phyloP scores from a whole-genome alignment of 2,329 filamentous ascomycete genomes.

The Chrysosphaeria jannelii region DNA sequence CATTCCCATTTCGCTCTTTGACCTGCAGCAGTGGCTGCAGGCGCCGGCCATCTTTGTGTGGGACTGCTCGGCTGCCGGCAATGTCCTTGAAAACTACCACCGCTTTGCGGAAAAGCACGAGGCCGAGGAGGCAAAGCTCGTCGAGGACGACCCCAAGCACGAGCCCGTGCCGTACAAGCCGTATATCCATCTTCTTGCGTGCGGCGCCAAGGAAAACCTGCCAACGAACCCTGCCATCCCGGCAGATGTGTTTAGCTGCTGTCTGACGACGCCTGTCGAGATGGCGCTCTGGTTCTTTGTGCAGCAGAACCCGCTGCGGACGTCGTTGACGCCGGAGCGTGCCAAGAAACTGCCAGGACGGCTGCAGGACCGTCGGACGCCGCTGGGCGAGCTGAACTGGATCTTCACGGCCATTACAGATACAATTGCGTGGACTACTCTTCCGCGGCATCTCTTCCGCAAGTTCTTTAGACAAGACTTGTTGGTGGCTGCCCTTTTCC shows the following conservation, averaged over 20 bases:
- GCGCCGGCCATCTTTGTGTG: slow-evolving; percentile 92
- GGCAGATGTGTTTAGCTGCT: slow-evolving; percentile 85
- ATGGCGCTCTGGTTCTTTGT: slow-evolving; percentile 95
- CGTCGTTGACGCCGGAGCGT: slow-evolving; percentile 43
- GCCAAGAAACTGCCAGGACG: slow-evolving; percentile 74
- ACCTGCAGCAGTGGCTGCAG: slow-evolving; percentile 83
- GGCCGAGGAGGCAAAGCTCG: slow-evolving; percentile 51
- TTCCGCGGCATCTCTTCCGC: slow-evolving; percentile 73
- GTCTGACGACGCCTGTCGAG: slow-evolving; percentile 85
- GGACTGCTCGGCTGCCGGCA: slow-evolving; percentile 88
- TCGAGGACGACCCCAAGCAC: slow-evolving; percentile 52
- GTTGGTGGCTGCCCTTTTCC: slow-evolving; percentile 94
- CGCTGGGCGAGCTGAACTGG: slow-evolving; percentile 91
- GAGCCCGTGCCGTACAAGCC: slow-evolving; percentile 39
- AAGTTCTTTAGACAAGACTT: slow-evolving; percentile 92
- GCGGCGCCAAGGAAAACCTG: slow-evolving; percentile 66
- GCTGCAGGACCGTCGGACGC: slow-evolving; percentile 74
- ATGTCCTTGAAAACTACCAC: slow-evolving; percentile 85
- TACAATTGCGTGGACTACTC: slow-evolving; percentile 91
- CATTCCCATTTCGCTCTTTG: slow-evolving; percentile 84
- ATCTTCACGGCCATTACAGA: slow-evolving; percentile 98
- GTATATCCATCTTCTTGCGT: slow-evolving; percentile 76
- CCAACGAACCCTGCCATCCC: slow-evolving; percentile 84
- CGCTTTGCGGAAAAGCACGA: slow-evolving; percentile 88
- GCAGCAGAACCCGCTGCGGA: slow-evolving; percentile 53